Conservation (phyloP, 192 early-diverging fungal genomes). For the Coemansia sp. region DNA sequence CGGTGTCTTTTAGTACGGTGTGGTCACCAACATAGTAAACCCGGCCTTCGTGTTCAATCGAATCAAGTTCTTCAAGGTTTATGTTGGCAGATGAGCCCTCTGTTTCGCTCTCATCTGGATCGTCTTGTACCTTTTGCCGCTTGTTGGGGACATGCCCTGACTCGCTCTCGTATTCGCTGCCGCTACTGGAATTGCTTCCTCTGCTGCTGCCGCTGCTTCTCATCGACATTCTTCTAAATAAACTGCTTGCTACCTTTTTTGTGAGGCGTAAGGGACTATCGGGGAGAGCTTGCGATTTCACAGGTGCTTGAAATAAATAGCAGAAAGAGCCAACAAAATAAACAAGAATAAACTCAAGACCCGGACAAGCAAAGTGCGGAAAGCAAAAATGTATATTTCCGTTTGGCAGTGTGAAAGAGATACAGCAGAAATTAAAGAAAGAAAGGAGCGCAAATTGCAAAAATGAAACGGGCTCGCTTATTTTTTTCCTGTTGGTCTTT, state of each 20-base stretch:
- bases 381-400: neutral
- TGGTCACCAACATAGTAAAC: slow-evolving; percentile 47
- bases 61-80: slow-evolving; percentile 2
- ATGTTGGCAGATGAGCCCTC: neutral
- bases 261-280: neutral
- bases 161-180: slow-evolving; percentile 6
- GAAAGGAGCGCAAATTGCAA: neutral
- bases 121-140: slow-evolving; percentile 5
- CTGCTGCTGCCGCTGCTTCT: neutral
- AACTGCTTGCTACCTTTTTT: neutral
- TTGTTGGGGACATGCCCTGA: slow-evolving; percentile 1
- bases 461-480: neutral
- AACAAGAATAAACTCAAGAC: neutral
- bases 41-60: slow-evolving; percentile 29
- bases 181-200: slow-evolving; percentile 6
- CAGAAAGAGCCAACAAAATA: neutral
- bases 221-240: slow-evolving; percentile 2
- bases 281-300: neutral
- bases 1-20: slow-evolving; percentile 30
- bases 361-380: neutral
- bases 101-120: neutral
- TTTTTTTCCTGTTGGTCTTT: neutral
- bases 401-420: neutral
- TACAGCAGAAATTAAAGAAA: neutral
- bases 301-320: neutral